Conservation (phyloP, 129 eudicot genomes). For the Gnaphalium uliginosum region DNA sequence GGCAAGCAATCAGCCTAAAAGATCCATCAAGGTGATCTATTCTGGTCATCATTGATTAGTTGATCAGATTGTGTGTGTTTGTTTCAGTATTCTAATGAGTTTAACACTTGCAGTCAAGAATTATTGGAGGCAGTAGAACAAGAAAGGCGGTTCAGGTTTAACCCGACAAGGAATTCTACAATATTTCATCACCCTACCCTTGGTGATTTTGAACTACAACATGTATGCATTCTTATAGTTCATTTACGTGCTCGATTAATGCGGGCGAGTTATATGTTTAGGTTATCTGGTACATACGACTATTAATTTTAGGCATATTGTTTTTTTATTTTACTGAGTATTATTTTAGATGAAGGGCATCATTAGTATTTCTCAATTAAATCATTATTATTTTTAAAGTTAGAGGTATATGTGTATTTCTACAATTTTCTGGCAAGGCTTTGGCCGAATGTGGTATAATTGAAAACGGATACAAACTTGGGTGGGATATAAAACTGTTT, state of each 20-base stretch:
- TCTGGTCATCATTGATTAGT: neutral
- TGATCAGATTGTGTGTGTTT: neutral
- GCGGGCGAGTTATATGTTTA: too few species aligned
- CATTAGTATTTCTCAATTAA: neutral
- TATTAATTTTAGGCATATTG: neutral
- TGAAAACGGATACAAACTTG: neutral
- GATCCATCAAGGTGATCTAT: constrained; percentile 56
- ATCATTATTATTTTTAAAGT: neutral
- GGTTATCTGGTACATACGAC: neutral
- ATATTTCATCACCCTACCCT: constrained; percentile 73
- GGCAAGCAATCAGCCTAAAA: constrained; percentile 71
- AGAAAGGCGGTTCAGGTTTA: constrained; percentile 53
- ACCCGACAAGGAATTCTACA: constrained; percentile 56
- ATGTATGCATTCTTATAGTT: constrained; percentile 35
- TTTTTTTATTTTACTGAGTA: neutral
- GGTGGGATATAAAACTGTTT: neutral
- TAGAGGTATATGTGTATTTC: neutral
- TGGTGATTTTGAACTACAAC: constrained; percentile 72
- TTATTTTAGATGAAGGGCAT: neutral
- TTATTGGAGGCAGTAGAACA: constrained; percentile 69
- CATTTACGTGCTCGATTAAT: neutral
- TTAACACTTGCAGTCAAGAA: constrained; percentile 54
- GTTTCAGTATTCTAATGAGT: constrained; percentile 5
- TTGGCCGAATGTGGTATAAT: neutral
- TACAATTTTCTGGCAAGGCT: neutral